phyloP scores from a whole-genome alignment of 2,329 filamentous ascomycete genomes.

The Phialophora verrucosa region DNA sequence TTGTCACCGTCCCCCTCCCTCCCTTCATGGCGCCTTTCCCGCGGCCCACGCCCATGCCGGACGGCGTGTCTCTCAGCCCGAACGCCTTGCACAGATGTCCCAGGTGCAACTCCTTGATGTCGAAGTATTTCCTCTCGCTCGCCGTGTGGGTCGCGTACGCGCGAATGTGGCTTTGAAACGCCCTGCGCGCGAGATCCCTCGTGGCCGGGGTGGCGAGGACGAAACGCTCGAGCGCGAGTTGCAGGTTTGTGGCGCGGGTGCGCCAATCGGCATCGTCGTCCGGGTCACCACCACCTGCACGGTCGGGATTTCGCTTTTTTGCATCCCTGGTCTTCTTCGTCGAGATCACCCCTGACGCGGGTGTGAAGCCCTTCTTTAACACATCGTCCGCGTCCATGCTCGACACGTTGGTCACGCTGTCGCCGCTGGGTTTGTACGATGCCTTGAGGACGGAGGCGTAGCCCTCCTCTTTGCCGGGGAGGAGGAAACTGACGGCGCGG shows the following conservation, averaged over 20 bases:
- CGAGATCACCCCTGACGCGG: slow-evolving; percentile 43
- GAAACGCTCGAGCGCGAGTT: slow-evolving; percentile 71
- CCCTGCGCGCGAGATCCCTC: slow-evolving; percentile 80
- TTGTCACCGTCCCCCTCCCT: slow-evolving; percentile 48
- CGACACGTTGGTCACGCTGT: slow-evolving; percentile 63
- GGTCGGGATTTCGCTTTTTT: background rate
- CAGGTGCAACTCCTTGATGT: slow-evolving; percentile 87
- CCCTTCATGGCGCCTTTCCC: background rate
- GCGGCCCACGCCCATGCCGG: slow-evolving; percentile 60
- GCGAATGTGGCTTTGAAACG: slow-evolving; percentile 88
- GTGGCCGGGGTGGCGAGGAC: slow-evolving; percentile 67
- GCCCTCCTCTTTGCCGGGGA: slow-evolving; percentile 88
- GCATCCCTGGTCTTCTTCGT: slow-evolving; percentile 21
- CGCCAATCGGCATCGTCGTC: slow-evolving; percentile 62
- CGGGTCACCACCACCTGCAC: background rate
- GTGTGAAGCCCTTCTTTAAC: slow-evolving; percentile 68
- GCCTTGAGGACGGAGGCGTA: slow-evolving; percentile 81
- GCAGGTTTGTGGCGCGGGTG: slow-evolving; percentile 69
- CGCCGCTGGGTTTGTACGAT: slow-evolving; percentile 64
- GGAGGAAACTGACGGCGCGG: slow-evolving; percentile 84
- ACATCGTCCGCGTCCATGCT: slow-evolving; percentile 69
- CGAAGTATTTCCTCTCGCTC: slow-evolving; percentile 83
- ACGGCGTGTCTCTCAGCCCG: slow-evolving; percentile 84
- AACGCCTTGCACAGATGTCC: slow-evolving; percentile 95
- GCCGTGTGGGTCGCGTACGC: slow-evolving; percentile 94